Conservation (phyloP, 306 rosid species). For the Quercus engelmannii region DNA sequence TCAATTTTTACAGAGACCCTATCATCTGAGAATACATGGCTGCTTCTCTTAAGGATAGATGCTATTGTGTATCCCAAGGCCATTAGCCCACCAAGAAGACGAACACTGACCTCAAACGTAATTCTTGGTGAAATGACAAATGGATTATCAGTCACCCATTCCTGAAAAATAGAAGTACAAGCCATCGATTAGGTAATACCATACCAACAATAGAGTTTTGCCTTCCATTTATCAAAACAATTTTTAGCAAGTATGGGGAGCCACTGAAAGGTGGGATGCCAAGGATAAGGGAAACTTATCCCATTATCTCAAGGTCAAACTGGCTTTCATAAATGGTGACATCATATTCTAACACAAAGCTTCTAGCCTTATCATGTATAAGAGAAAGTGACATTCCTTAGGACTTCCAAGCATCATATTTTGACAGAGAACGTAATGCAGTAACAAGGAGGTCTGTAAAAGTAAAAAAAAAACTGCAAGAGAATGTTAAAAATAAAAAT, state of each 20-base stretch:
- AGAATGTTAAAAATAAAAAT: not conserved
- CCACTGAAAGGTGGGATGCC: not conserved
- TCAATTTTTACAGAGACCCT: constrained; percentile 79
- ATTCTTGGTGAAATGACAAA: constrained; percentile 98
- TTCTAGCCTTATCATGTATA: no score
- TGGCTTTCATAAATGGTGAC: no score
- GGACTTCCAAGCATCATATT: not conserved
- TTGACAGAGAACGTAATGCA: not conserved
- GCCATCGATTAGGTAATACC: constrained; percentile 19
- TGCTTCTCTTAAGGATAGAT: constrained; percentile 85
- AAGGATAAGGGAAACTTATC: constrained; percentile 13
- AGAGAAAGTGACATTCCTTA: no score
- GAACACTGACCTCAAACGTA: constrained; percentile 98
- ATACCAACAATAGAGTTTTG: not conserved
- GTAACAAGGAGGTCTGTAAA: not conserved
- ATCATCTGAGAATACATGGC: constrained; percentile 79
- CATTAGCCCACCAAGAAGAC: constrained; percentile 98
- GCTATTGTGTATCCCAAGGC: constrained; percentile 99
- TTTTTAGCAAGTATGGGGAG: not conserved
- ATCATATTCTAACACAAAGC: no score
- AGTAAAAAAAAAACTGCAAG: not conserved
- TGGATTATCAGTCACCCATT: constrained; percentile 96
- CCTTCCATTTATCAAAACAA: constrained; percentile 4
- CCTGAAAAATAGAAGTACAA: constrained; percentile 49
- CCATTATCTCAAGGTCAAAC: no score